phyloP scores from a whole-genome alignment of 495 filamentous ascomycete genomes.

The Penicillium turbatum region DNA sequence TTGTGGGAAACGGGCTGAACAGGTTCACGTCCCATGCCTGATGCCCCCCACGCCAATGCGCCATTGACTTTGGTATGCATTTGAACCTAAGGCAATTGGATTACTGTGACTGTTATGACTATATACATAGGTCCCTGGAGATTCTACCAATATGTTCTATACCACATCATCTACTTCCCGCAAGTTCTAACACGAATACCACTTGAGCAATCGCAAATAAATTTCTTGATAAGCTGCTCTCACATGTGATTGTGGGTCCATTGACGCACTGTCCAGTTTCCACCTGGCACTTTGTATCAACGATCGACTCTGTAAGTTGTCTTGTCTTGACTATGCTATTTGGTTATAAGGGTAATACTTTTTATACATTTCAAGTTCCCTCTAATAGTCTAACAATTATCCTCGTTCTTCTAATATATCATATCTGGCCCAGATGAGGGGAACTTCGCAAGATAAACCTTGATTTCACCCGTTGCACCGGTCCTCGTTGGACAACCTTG shows the following conservation, averaged over 20 bases:
- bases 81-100: conserved; percentile 3
- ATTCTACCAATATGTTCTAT: no score
- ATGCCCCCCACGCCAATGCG: neutral
- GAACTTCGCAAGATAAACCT: neutral
- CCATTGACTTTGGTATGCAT: conserved; percentile 7
- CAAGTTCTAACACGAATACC: neutral
- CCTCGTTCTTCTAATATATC: no score
- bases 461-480: neutral
- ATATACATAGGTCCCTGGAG: neutral
- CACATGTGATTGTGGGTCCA: conserved; percentile 44
- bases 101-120: neutral
- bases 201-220: neutral
- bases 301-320: no score
- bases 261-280: conserved; percentile 11
- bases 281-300: no score
- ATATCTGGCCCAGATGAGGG: neutral
- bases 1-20: neutral
- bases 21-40: neutral
- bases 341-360: neutral
- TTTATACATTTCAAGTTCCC: neutral
- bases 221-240: conserved; percentile 18
- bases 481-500: conserved; percentile 10
- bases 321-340: no score
- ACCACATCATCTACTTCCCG: no score
- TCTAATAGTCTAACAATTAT: neutral